These are phyloP conservation scores for Kondoa subrosea DNA, from an alignment of 768 basidiomycete genomes.

Conservation along the genomic window DNA sequence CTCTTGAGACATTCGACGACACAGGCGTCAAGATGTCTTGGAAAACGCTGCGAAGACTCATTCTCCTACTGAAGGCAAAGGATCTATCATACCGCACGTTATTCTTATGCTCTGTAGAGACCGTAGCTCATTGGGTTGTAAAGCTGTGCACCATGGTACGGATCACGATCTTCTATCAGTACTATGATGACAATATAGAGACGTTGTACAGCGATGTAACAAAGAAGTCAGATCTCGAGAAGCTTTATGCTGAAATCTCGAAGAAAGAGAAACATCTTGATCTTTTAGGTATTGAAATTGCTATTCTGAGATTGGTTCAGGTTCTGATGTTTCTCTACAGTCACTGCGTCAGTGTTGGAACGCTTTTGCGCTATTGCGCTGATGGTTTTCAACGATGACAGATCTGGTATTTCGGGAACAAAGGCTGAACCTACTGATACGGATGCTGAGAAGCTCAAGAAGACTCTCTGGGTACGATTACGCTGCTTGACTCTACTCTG, in stretches of 20 bases:
- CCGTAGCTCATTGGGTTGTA: neutral
- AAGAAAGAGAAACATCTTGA: conserved; percentile 13
- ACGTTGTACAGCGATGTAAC: conserved; percentile 6
- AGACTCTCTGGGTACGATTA: neutral
- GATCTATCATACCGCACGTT: conserved; percentile 11
- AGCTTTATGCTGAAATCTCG: conserved; percentile 13
- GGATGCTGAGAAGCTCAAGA: neutral
- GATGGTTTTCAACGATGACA: too few relatives aligned
- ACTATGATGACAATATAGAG: too few relatives aligned
- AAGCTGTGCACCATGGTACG: too few relatives aligned
- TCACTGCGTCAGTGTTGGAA: too few relatives aligned
- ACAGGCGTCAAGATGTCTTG: neutral
- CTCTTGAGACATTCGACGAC: neutral
- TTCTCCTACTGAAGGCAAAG: conserved; percentile 1
- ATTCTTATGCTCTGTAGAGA: neutral
- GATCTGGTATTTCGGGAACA: neutral
- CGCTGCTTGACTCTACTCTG: too few relatives aligned
- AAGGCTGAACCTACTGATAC: neutral
- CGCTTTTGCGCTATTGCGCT: too few relatives aligned
- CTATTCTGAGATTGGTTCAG: too few relatives aligned
- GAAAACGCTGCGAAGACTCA: conserved; percentile 17
- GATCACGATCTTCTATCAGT: too few relatives aligned
- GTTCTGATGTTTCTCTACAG: too few relatives aligned
- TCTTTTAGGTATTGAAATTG: neutral
- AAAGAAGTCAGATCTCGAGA: conserved; percentile 11